Conservation (phyloP, 768 basidiomycete genomes). For the Sporobolomyces roseus region DNA sequence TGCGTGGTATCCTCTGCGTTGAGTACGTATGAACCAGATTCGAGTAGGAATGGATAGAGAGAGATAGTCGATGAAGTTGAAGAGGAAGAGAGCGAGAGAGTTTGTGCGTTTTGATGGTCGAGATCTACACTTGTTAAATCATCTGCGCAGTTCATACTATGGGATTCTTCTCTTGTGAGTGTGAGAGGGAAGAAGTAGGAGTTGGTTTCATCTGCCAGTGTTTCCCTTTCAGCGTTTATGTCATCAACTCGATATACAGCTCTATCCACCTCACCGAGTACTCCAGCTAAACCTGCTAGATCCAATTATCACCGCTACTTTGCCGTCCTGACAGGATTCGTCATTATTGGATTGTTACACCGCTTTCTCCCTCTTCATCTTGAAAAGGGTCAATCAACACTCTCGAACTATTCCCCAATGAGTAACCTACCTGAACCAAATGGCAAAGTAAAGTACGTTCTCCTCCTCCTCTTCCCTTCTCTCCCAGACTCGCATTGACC, state of each 20-base stretch:
- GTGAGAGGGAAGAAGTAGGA: no score
- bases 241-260: background rate
- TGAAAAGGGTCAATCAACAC: no score
- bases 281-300: no score
- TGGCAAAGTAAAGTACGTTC: constrained; percentile 32
- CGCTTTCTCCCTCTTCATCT: no score
- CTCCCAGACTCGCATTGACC: background rate
- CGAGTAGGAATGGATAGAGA: constrained; percentile 35
- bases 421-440: constrained; percentile 17
- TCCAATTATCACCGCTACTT: no score
- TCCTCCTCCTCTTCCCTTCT: background rate
- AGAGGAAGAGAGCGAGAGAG: background rate
- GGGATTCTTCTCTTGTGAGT: background rate
- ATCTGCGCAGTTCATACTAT: constrained; percentile 38
- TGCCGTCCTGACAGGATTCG: background rate
- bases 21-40: constrained; percentile 12
- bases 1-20: constrained; percentile 24
- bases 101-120: background rate
- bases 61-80: constrained; percentile 21
- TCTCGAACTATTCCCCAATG: no score
- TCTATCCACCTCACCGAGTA: background rate
- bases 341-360: background rate
- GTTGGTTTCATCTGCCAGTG: background rate
- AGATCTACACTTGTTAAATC: constrained; percentile 35
- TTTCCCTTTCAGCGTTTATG: background rate